Evolutionary conservation across 176 grass and related monocot species (phyloP), one percentile per base, ranked within the genome.

Genomic region (Bothriochloa decipiens): DNA sequence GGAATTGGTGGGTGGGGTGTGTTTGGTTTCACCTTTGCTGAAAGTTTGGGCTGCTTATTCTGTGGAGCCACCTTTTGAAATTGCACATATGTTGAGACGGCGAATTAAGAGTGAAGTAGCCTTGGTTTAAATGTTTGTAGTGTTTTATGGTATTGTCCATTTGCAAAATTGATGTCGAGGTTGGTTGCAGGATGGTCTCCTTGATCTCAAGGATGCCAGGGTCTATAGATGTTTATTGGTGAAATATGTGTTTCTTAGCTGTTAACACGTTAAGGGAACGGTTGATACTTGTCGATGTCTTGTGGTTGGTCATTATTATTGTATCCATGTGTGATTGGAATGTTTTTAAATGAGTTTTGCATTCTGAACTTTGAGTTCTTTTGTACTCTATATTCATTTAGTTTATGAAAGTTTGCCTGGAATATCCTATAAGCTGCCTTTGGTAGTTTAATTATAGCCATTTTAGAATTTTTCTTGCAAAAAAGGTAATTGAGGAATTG

Each of bases 121-220:
- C 33, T 37, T 63, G 6, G 25, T 80, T 72, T 75, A 43, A 32
- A 13, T 78, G 72, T 57, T 57, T 39, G 32, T 20, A 14, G 33
- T 70, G 18, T 82, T 65, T 82, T 20, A 16, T 70, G 25, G n/a
- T 71, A 43, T 70, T 33, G 13, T 0, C 45, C 50, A 11, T 61
- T 78, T 17, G 8, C 14, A 37, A 67, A 66, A 11, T 10, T 25
- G 16, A 18, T 65, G 33, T 22, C 5, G 0, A 42, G 3, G 9
- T 79, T 67, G 11, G 35, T 82, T 83, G 40, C 17, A 25, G 23
- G 46, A 28, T n/a, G 53, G 8, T 46, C 9, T 37, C 10, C 0
- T 42, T 50, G 33, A 16, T 77, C 35, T 71, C 22, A 47, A 65
- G 22, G 29, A 80, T 85, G 52, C 25, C 42, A 42, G 64, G 23